Conservation (phyloP, 805 yeast genomes). For the Candida montana region DNA sequence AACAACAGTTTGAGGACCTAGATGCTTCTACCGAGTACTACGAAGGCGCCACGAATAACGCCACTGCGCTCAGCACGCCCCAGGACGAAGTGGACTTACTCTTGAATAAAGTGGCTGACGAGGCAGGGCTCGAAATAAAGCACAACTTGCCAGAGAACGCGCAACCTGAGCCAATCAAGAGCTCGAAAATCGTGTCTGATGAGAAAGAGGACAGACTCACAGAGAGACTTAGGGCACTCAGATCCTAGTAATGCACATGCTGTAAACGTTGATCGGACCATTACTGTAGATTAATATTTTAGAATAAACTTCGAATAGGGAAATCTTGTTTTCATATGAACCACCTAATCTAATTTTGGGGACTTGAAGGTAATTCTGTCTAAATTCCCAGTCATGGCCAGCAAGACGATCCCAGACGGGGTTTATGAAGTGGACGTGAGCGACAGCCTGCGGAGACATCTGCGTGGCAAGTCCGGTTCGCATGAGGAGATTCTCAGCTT, state of each 20-base stretch:
- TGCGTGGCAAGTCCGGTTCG: not conserved
- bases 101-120: constrained; percentile 92
- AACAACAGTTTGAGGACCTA: constrained; percentile 89
- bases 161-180: constrained; percentile 45
- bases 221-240: constrained; percentile 81
- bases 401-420: constrained; percentile 18
- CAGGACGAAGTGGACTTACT: constrained; percentile 91
- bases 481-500: constrained; percentile 19
- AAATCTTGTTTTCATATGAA: no score
- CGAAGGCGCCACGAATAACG: constrained; percentile 82
- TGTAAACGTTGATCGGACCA: no score
- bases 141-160: constrained; percentile 59
- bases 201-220: constrained; percentile 86
- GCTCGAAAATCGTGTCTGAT: constrained; percentile 40
- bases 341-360: no score
- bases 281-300: no score
- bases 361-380: no score
- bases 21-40: constrained; percentile 93
- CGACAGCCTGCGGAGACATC: constrained; percentile 13
- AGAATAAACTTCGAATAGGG: no score
- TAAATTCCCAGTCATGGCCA: not conserved
- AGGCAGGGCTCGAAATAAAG: constrained; percentile 89
- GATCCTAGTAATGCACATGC: constrained; percentile 36
- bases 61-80: constrained; percentile 86
- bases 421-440: constrained; percentile 21